Base-by-base conservation (phyloP, 305 asterid species). In the Fraxinus xanthoxyloides region DNA sequence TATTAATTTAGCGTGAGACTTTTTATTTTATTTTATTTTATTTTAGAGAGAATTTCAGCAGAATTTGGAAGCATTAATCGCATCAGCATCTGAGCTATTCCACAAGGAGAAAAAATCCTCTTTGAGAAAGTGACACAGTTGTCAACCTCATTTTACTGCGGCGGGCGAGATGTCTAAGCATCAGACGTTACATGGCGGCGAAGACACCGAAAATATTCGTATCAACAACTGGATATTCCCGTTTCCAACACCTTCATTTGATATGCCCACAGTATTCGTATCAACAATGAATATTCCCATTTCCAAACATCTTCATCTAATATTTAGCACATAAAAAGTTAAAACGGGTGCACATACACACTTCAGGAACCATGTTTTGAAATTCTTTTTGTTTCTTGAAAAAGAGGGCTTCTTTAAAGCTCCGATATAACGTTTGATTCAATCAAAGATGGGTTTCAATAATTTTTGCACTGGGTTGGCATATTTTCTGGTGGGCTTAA, bases 371-470 rank as follows among this genome's bases (percentile, higher is more conserved):
- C 35, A 72, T 28, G 43, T 32, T 43, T 32, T 46, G 15, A 75
- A 76, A 26, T 46, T 48, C 24, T 30, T 4, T 38, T 43, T 15
- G 26, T 36, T 59, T 12, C 67, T n/a, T 5, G 6, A 46, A 12
- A 31, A 56, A 1, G 40, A 51, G 46, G 40, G 17, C 65, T 1
- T 2, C 38, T 30, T 1, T 5, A 9, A 7, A 26, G 56, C 1
- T 61, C 7, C 19, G n/a, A 24, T 26, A 12, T 2, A 10, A 12
- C 15, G 1, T 67, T 10, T 24, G 15, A 67, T 24, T 67, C 8
- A 24, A 10, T 7, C 1, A 83, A 31, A 76, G 43, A 89, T 85
- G 91, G 82, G 84, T 31, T 17, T 76, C 30, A 82, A 67, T 40
- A 7, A 43, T 70, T 15, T 65, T 76, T 36, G 7, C 31, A 63